Base-by-base conservation (phyloP, 176 grass and related monocot species). In the Leersia perrieri region DNA sequence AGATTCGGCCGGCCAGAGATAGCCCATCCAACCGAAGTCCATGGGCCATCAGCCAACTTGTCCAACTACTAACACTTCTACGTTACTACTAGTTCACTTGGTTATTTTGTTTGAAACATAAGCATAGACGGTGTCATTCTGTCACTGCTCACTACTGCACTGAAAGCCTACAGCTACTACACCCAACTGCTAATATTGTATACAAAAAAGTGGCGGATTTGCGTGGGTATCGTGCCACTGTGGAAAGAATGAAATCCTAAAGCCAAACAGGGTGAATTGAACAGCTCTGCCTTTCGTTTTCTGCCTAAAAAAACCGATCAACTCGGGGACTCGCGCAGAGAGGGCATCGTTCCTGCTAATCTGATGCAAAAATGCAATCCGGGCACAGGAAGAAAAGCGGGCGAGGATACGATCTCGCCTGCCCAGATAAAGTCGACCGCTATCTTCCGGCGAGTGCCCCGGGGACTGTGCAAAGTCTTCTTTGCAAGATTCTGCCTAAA, bases 401-500 rank as follows among this genome's bases (percentile, higher is more conserved):
- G 3, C 29, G 78, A 69, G 14, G 35, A 44, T 33, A 44, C 72
- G 60, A 63, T 73, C 67, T 61, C 69, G 32, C 74, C 47, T 51
- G 27, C 42, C 22, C 74, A 20, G 29, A 74, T 68, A 88, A 88
- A 84, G 75, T 34, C 60, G 80, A 29, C 60, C 26, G 63, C 69
- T 80, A 66, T 33, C 62, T 61, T 68, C 36, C 53, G 57, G 53
- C 45, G 71, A 83, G 62, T 36, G n/a, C 18, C 40, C 73, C 67
- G 60, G 68, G 66, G 33, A 77, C n/a, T 70, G 66, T 77, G 72
- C 72, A n/a, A 11, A 45, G 45, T 58, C 58, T 78, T 85, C 51
- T 84, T 66, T 67, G 66, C 82, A 64, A 85, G 72, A 85, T 89
- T 85, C 77, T 77, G 82, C 72, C 42, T 57, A 35, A 42, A 1